phyloP scores from a whole-genome alignment of 108 stramenopile species.

The Epithemia pelagica region DNA sequence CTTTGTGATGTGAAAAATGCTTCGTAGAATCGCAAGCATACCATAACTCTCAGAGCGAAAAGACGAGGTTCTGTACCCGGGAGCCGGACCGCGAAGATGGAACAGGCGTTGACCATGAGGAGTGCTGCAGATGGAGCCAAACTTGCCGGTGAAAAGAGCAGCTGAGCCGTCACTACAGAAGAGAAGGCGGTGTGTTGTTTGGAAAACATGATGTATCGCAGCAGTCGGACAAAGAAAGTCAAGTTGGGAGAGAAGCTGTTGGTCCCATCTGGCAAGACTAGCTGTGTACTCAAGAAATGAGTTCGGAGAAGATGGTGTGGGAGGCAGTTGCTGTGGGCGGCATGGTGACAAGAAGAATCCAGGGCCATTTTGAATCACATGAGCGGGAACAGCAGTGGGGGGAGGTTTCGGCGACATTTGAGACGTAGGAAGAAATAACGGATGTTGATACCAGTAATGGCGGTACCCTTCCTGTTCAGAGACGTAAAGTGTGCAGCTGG shows the following conservation, averaged over 20 bases:
- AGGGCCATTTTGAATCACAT: neutral
- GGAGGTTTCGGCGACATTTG: neutral
- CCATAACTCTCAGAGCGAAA: neutral
- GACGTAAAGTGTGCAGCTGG: neutral
- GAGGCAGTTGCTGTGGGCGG: no score
- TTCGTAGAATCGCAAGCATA: neutral
- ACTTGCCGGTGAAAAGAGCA: neutral
- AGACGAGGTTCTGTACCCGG: neutral
- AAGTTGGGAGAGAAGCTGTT: neutral
- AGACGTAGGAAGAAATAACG: neutral
- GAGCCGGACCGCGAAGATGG: neutral
- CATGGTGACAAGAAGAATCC: neutral
- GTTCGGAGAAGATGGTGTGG: no score
- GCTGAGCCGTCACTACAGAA: neutral
- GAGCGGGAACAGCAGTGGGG: neutral
- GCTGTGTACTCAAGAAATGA: neutral
- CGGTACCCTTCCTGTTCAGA: neutral
- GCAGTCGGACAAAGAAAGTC: neutral
- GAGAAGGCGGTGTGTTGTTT: no score
- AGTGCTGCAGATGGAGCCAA: neutral
- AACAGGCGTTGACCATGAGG: neutral
- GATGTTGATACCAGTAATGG: neutral
- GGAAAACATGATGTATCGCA: no score
- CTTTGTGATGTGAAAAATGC: neutral
- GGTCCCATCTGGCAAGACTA: neutral